Conservation (phyloP, 2,329 filamentous ascomycete species). For the Elsinoe arachidis region DNA sequence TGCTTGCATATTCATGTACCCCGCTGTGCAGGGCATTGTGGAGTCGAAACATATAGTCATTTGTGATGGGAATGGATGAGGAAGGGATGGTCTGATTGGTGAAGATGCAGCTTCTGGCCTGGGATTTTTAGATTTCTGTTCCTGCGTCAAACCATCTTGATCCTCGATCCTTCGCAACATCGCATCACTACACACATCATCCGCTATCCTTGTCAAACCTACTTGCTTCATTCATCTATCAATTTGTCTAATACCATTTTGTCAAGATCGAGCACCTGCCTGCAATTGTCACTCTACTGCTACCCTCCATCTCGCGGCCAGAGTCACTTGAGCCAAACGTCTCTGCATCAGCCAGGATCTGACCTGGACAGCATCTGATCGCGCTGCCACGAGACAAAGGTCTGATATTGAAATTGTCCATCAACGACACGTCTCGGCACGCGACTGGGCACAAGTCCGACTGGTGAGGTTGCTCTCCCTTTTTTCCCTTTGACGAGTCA, state of each 20-base stretch:
- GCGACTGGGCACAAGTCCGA: neutral
- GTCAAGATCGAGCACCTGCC: neutral
- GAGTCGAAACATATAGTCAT: neutral
- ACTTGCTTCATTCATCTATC: neutral
- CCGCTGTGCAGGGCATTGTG: neutral
- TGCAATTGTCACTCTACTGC: neutral
- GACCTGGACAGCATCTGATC: neutral
- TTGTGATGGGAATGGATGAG: neutral
- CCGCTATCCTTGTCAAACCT: neutral
- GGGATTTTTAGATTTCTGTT: neutral
- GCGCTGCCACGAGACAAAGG: neutral
- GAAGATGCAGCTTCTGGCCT: neutral
- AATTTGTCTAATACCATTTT: neutral
- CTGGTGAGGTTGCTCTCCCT: conserved; percentile 8
- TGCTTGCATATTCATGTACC: neutral
- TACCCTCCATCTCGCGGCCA: neutral
- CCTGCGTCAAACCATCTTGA: neutral
- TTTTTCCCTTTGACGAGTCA: conserved; percentile 1
- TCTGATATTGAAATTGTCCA: neutral
- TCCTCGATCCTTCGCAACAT: neutral
- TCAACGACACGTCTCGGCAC: neutral
- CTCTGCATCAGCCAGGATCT: neutral
- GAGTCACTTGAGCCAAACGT: neutral
- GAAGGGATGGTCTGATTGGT: neutral
- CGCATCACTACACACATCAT: neutral